Percentiles rank a stretch among this genome's conserved stretches.
These are phyloP conservation scores for Penicillium italicum DNA, from an alignment of 2,329 filamentous ascomycete genomes.

Conservation along the genomic window DNA sequence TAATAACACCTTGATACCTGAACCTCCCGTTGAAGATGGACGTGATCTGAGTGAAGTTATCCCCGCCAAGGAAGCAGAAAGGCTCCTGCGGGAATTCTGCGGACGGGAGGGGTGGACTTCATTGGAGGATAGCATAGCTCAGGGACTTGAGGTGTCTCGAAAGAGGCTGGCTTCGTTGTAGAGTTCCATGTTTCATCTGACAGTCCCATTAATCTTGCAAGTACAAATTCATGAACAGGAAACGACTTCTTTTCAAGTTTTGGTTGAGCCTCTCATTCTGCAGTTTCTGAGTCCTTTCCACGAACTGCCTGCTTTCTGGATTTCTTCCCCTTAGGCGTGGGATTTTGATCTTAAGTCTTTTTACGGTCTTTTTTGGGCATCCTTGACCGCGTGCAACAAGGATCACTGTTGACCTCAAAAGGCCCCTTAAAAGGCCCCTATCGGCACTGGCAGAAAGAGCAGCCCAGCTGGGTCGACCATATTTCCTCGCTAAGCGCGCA, in stretches of 20 bases:
- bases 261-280: neutral
- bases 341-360: accelerated
- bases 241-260: too few species aligned
- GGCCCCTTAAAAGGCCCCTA: neutral
- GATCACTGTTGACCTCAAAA: neutral
- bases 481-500: neutral
- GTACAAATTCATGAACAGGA: neutral
- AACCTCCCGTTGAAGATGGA: slow-evolving; percentile 22
- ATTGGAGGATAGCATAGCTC: slow-evolving; percentile 24
- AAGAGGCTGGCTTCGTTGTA: neutral
- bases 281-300: too few species aligned
- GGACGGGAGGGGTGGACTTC: slow-evolving; percentile 26
- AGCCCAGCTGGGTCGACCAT: neutral
- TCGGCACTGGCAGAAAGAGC: neutral
- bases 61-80: slow-evolving; percentile 25
- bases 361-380: neutral
- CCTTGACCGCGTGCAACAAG: neutral
- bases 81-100: slow-evolving; percentile 29
- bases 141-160: slow-evolving; percentile 4
- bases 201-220: too few species aligned
- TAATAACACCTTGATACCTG: slow-evolving; percentile 31
- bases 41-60: slow-evolving; percentile 26
- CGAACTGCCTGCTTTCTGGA: neutral
- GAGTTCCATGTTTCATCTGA: neutral
- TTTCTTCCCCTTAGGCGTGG: neutral